These are phyloP conservation scores for Stevia rebaudiana DNA, from an alignment of 140 eudicot species.

Conservation along the genomic window DNA sequence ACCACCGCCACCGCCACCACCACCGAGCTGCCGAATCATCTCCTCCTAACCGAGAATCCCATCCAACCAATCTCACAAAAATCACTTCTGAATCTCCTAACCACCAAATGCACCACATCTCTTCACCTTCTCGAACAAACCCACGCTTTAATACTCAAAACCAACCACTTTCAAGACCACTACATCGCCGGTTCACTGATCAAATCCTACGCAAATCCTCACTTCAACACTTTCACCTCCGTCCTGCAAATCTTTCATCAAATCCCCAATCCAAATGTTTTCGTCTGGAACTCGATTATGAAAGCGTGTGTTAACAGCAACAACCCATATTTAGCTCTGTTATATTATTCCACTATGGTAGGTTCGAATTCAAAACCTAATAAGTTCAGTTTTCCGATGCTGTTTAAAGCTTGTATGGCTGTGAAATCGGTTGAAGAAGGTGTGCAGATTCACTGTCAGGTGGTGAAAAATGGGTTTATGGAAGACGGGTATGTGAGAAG, in stretches of 20 bases:
- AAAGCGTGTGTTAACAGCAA: slow-evolving; percentile 40
- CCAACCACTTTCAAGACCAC: slow-evolving; percentile 42
- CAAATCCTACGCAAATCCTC: slow-evolving; percentile 46
- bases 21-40: slow-evolving; percentile 32
- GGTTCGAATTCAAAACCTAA: slow-evolving; percentile 30
- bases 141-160: slow-evolving; percentile 48
- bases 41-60: slow-evolving; percentile 7
- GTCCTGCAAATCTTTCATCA: slow-evolving; percentile 30
- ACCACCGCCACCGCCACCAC: slow-evolving; percentile 10
- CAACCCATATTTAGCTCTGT: slow-evolving; percentile 21
- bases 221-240: slow-evolving; percentile 10
- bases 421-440: slow-evolving; percentile 28
- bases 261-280: slow-evolving; percentile 43
- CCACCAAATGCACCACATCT: slow-evolving; percentile 37
- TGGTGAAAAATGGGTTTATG: slow-evolving; percentile 40
- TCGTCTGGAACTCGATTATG: slow-evolving; percentile 47
- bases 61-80: slow-evolving; percentile 30
- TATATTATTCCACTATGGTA: slow-evolving; percentile 28
- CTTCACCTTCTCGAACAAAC: slow-evolving; percentile 38
- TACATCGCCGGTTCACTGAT: slow-evolving; percentile 45
- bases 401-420: slow-evolving; percentile 39
- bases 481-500: slow-evolving; percentile 44
- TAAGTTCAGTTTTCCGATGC: slow-evolving; percentile 41
- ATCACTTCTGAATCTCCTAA: slow-evolving; percentile 33
- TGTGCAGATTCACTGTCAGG: slow-evolving; percentile 36